These are phyloP conservation scores for Microstegium vimineum DNA, from an alignment of 176 grass and related monocot species.

Conservation along the genomic window DNA sequence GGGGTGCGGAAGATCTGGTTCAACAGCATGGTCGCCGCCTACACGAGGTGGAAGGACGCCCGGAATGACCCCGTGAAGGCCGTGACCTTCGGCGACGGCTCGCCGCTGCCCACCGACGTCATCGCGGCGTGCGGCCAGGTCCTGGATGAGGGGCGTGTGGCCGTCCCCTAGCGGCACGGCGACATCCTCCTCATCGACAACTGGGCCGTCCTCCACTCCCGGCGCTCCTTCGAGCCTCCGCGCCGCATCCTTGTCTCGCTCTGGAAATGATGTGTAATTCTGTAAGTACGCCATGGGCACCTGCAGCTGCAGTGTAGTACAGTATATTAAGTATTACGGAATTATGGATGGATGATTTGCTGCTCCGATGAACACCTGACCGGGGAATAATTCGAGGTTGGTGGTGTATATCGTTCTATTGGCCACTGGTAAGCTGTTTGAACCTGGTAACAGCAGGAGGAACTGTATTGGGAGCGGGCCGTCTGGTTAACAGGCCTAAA, in stretches of 20 bases:
- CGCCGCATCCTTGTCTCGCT: constrained; percentile 87
- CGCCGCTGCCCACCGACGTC: constrained; percentile 52
- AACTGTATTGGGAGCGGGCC: neutral
- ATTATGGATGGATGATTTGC: no score
- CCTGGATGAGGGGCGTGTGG: constrained; percentile 66
- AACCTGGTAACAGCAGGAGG: no score
- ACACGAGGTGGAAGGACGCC: constrained; percentile 87
- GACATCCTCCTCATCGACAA: constrained; percentile 84
- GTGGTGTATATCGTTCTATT: no score
- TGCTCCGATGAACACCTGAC: no score
- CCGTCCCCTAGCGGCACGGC: constrained; percentile 67
- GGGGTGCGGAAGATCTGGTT: constrained; percentile 86
- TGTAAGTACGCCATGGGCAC: no score
- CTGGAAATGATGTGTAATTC: constrained; percentile 56
- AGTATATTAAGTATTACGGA: no score
- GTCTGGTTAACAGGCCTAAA: neutral
- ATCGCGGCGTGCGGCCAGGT: constrained; percentile 63
- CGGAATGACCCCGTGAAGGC: constrained; percentile 90
- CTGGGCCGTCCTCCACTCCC: constrained; percentile 76
- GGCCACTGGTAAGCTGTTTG: no score
- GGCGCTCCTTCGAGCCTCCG: constrained; percentile 66
- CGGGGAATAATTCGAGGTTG: no score
- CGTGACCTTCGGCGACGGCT: constrained; percentile 74
- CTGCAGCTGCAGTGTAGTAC: no score
- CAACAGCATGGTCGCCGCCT: constrained; percentile 95